Base-by-base conservation (phyloP, 2,329 filamentous ascomycete genomes). In the Madurella mycetomatis region DNA sequence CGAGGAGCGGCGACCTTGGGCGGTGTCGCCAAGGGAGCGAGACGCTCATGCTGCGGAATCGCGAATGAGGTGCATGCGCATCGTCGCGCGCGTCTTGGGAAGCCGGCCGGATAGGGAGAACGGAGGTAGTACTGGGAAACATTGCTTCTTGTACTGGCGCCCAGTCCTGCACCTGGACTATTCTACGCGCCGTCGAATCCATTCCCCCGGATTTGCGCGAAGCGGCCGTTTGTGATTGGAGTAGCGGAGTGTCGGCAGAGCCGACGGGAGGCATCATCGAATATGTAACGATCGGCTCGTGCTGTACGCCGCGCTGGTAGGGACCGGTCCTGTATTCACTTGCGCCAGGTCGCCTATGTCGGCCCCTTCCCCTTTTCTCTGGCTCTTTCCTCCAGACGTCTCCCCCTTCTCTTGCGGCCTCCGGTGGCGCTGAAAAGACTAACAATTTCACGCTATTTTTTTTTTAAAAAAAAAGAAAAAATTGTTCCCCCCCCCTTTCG, bases 21-120 rank as follows among this genome's bases (percentile, higher is more conserved):
- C 73, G 75, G 44, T 64, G 63, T 7, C 74, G 74, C 76, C 77
- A 79, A 7, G 75, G 70, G 13, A 80, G 63, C 7, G 77, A 78
- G 46, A 77, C 67, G 65, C 77, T 82, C 63, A 77, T 68, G 66
- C 76, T 79, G 49, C 77, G 73, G 40, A 72, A 67, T 18, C 74
- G 74, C 56, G 69, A 70, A n/a, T 70, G 67, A 51, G 67, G 68
- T 45, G 66, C 59, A 15, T 61, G 60, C 53, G 59, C 59, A 17
- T 54, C 51, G 19, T 56, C 34, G 31, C 61, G 62, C 30, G 56
- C 48, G 37, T 56, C 61, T 51, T 45, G 53, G 5, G 49, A 60
- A 56, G 65, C 57, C 13, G 41, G 47, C 25, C 9, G 48, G 49
- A 55, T 59, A 3, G 51, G n/a, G 53, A 40, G n/a, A 30, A 62